phyloP scores from a whole-genome alignment of 1,284 basidiomycete species.

The Peniophora sp. region DNA sequence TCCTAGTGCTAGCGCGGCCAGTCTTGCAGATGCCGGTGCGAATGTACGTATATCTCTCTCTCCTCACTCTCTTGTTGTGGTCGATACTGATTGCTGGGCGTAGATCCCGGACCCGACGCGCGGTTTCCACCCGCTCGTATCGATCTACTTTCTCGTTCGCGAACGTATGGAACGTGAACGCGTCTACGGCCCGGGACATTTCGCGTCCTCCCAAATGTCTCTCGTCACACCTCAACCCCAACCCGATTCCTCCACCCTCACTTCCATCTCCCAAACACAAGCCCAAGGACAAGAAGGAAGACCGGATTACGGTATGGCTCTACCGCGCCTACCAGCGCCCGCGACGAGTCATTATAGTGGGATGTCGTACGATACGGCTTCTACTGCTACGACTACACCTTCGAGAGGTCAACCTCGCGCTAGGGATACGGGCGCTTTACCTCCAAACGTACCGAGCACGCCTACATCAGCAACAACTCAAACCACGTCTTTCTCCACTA shows the following conservation, averaged over 20 bases:
- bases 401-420: slow-evolving; percentile 49
- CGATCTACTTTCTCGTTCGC: slow-evolving; percentile 92
- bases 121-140: slow-evolving; percentile 92
- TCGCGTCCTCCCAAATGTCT: slow-evolving; percentile 83
- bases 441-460: slow-evolving; percentile 7
- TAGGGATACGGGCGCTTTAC: slow-evolving; percentile 34
- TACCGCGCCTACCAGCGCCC: slow-evolving; percentile 76
- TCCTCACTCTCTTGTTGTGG: too few species aligned
- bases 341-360: slow-evolving; percentile 73
- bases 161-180: slow-evolving; percentile 94
- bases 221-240: slow-evolving; percentile 19
- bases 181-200: slow-evolving; percentile 90
- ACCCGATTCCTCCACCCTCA: slow-evolving; percentile 15
- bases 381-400: slow-evolving; percentile 46
- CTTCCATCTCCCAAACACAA: slow-evolving; percentile 5
- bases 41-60: too few species aligned
- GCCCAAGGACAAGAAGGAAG: slow-evolving; percentile 28
- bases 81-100: too few species aligned
- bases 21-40: too few species aligned
- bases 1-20: slow-evolving; percentile 24
- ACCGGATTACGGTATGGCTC: slow-evolving; percentile 74
- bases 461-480: slow-evolving; percentile 6
- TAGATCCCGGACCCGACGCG: slow-evolving; percentile 68
- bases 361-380: slow-evolving; percentile 60
- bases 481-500: slow-evolving; percentile 14